phyloP scores from a whole-genome alignment of 2,329 filamentous ascomycete species.

The Verticillium isaacii region DNA sequence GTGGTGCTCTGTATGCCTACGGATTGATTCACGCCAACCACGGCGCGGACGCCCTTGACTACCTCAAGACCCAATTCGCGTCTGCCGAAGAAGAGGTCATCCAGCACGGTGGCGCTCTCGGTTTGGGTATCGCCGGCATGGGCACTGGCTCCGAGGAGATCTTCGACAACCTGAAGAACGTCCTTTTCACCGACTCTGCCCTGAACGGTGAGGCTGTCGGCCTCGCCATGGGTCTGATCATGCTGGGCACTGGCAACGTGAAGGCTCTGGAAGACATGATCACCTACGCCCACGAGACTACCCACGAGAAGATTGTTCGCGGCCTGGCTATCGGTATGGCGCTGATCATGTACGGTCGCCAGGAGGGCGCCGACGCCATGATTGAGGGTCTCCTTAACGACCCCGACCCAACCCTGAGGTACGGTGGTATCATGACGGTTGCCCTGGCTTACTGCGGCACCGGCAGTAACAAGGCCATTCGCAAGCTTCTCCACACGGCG shows the following conservation, averaged over 20 bases:
- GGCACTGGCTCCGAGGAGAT: slow-evolving; percentile 86
- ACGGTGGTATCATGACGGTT: slow-evolving; percentile 98
- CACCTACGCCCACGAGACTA: slow-evolving; percentile 93
- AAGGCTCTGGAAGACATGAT: slow-evolving; percentile 96
- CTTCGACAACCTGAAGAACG: slow-evolving; percentile 83
- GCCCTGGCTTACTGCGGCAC: slow-evolving; percentile 96
- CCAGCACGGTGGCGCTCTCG: slow-evolving; percentile 92
- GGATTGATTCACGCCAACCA: slow-evolving; percentile 97
- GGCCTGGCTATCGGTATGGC: slow-evolving; percentile 96
- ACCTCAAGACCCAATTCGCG: slow-evolving; percentile 70
- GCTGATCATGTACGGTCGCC: slow-evolving; percentile 94
- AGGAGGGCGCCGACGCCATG: slow-evolving; percentile 90
- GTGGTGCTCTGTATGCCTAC: slow-evolving; percentile 91
- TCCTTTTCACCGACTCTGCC: slow-evolving; percentile 89
- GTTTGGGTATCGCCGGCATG: slow-evolving; percentile 96
- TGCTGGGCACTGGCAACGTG: slow-evolving; percentile 96
- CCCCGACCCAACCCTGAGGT: slow-evolving; percentile 87
- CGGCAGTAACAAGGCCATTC: slow-evolving; percentile 96
- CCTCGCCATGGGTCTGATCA: slow-evolving; percentile 93
- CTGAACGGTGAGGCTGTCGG: slow-evolving; percentile 96
- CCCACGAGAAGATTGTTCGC: slow-evolving; percentile 97
- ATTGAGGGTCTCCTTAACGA: slow-evolving; percentile 92
- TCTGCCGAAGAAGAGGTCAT: slow-evolving; percentile 85
- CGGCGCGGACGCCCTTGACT: slow-evolving; percentile 81
- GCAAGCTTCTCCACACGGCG: slow-evolving; percentile 89